Evolutionary conservation across 2,329 filamentous ascomycete genomes (phyloP), one percentile per base, ranked within the genome.

Genomic region (Coniochaeta sp.): DNA sequence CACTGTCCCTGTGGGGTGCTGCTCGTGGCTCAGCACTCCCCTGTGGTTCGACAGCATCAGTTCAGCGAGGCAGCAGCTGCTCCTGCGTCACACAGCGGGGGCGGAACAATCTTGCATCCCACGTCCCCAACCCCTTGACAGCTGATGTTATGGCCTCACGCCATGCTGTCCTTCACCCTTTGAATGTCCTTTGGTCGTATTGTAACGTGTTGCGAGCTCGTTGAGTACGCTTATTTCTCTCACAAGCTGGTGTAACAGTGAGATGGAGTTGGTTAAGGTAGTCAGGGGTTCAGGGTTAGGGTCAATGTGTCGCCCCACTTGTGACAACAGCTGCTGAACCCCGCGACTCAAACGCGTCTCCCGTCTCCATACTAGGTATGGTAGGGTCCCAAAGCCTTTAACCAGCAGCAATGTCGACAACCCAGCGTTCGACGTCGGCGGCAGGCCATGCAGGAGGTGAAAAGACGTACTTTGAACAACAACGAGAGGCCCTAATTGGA

Each of bases 391-490:
- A 4, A 47, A 22, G 40, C 40, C 40, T n/a, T 17, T 11, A 47
- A 47, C 43, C 38, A 24, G 19, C 43, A 47, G 63, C 55, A 61
- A 76, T 75, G 72, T 68, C 71, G 24, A 71, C 73, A 8, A 68
- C 72, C 60, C 67, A 68, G 40, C 67, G 64, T 40, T 66, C 66
- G 33, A 62, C 63, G n/a, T 67, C 68, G 19, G 63, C 66, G 24
- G 57, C 67, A 57, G 65, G 33, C 54, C 14, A 7, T n/a, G 11
- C 16, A 14, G 54, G n/a, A 47, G 63, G 69, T 28, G 79, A 81
- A 60, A 85, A 84, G 73, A 77, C 86, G 0, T 90, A 89, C 67
- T 93, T 92, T 67, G 89, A 92, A 70, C 83, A 88, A 70, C 89
- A 93, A 76, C 84, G 90, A 62, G 88, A 88, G 67, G 78, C 85